A percentile compares a stretch with the other conserved stretches of the same genome.
Evolutionary conservation across 768 basidiomycete species (phyloP).

Genomic region (Suillus lakei): DNA sequence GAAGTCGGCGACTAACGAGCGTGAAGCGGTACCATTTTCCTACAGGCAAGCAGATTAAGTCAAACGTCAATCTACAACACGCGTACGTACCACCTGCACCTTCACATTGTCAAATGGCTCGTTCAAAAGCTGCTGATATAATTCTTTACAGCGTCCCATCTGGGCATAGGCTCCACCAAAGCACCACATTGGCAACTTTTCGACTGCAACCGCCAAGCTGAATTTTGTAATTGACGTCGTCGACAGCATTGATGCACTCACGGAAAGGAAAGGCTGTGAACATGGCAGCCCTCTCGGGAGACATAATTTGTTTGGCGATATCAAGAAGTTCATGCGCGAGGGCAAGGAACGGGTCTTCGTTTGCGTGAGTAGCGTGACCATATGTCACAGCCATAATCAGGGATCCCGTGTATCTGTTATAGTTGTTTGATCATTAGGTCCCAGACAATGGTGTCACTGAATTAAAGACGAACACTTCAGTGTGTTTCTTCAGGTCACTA

Average conservation of each 20-base stretch:
- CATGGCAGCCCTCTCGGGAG: not conserved
- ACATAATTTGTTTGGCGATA: not conserved
- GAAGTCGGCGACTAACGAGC: not conserved
- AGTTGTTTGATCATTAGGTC: no score
- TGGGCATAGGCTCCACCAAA: not conserved
- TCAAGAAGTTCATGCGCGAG: not conserved
- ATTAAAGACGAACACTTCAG: slow-evolving; percentile 12
- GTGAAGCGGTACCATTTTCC: not conserved
- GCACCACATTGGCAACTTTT: not conserved
- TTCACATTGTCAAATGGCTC: not conserved
- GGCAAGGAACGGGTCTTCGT: not conserved
- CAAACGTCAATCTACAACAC: not conserved
- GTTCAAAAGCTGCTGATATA: not conserved
- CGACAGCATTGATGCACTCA: not conserved
- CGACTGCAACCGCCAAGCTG: no score
- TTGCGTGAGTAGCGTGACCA: not conserved
- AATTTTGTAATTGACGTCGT: not conserved
- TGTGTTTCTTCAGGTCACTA: slow-evolving; percentile 14
- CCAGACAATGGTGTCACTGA: not conserved
- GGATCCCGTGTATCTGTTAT: not conserved
- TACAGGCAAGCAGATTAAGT: not conserved
- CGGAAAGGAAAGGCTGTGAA: no score
- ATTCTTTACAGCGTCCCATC: not conserved
- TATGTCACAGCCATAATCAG: slow-evolving; percentile 3
- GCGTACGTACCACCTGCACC: not conserved